Percentiles rank a stretch among this genome's conserved stretches.
Conservation (phyloP, 768 basidiomycete genomes). For the Psilocybe subaeruginosa region DNA sequence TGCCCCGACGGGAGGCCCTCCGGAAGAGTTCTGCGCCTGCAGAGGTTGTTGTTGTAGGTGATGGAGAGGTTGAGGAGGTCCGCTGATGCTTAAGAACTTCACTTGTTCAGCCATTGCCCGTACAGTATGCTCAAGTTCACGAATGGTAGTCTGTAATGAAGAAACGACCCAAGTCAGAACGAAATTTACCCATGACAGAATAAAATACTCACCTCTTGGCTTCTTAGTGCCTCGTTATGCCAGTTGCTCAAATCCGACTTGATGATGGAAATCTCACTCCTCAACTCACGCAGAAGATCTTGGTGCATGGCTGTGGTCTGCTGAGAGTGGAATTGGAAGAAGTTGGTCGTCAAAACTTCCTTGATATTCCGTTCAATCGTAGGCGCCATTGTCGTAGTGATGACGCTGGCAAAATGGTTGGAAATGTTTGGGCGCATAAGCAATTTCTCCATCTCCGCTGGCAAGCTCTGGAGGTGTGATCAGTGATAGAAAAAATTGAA, state of each 20-base stretch:
- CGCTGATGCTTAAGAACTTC: slow-evolving; percentile 72
- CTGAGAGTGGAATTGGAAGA: slow-evolving; percentile 77
- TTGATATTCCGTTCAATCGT: slow-evolving; percentile 82
- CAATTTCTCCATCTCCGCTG: slow-evolving; percentile 78
- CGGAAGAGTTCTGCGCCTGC: slow-evolving; percentile 42
- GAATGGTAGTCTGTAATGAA: slow-evolving; percentile 60
- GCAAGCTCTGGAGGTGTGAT: slow-evolving; percentile 58
- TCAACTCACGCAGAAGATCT: slow-evolving; percentile 75
- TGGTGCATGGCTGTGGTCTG: slow-evolving; percentile 80
- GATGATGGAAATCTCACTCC: slow-evolving; percentile 72
- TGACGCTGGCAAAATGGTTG: slow-evolving; percentile 73
- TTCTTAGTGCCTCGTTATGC: slow-evolving; percentile 79
- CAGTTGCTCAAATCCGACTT: slow-evolving; percentile 81
- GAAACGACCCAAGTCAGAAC: neutral
- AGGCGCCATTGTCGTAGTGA: slow-evolving; percentile 74
- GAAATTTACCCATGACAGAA: neutral
- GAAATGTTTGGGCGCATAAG: slow-evolving; percentile 78
- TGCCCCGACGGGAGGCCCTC: slow-evolving; percentile 33
- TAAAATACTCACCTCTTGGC: slow-evolving; percentile 66
- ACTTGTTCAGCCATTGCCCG: slow-evolving; percentile 79
- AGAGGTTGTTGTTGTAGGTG: slow-evolving; percentile 48
- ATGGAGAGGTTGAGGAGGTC: slow-evolving; percentile 27
- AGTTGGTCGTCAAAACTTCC: slow-evolving; percentile 71
- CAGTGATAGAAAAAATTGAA: slow-evolving; percentile 6
- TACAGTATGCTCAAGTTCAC: slow-evolving; percentile 81